These are phyloP conservation scores for Dendryphion nanum DNA, from an alignment of 2,329 filamentous ascomycete species.

Conservation along the genomic window DNA sequence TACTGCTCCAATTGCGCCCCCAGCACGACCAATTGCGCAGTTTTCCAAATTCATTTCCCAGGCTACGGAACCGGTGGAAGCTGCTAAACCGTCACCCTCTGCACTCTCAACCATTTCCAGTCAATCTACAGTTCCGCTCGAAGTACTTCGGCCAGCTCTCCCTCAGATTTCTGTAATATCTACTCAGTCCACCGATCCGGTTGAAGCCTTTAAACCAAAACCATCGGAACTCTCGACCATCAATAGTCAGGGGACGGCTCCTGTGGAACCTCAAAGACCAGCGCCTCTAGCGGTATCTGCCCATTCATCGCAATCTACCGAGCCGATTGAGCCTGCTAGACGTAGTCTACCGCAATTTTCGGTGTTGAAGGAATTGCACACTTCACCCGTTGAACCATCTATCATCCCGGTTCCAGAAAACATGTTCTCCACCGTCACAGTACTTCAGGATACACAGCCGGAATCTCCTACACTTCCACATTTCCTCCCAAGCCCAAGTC, in stretches of 20 bases:
- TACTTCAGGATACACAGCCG: constrained; percentile 30
- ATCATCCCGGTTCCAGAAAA: constrained; percentile 14
- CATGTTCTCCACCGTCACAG: constrained; percentile 25
- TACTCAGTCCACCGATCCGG: constrained; percentile 16
- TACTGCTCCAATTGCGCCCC: too few relatives aligned
- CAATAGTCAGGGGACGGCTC: constrained; percentile 11
- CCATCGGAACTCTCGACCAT: constrained; percentile 12
- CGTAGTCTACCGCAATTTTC: constrained; percentile 8
- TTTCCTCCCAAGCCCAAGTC: constrained; percentile 32
- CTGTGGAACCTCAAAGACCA: constrained; percentile 5
- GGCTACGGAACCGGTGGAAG: constrained; percentile 4
- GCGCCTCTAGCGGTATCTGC: constrained; percentile 4
- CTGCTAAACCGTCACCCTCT: constrained; percentile 1
- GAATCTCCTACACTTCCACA: constrained; percentile 34
- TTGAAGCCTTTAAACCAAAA: constrained; percentile 11
- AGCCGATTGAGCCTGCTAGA: constrained; percentile 13
- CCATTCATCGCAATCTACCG: constrained; percentile 11
- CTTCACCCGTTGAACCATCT: constrained; percentile 17
- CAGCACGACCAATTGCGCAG: neutral
- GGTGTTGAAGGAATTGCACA: constrained; percentile 7
- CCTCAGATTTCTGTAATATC: constrained; percentile 14
- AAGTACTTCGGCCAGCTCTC: constrained; percentile 3
- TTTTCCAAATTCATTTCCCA: too few relatives aligned
- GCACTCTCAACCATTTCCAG: constrained; percentile 23
- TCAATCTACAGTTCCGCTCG: constrained; percentile 17